Base-by-base conservation (phyloP, 2,329 filamentous ascomycete genomes). In the Conoideocrella luteorostrata region DNA sequence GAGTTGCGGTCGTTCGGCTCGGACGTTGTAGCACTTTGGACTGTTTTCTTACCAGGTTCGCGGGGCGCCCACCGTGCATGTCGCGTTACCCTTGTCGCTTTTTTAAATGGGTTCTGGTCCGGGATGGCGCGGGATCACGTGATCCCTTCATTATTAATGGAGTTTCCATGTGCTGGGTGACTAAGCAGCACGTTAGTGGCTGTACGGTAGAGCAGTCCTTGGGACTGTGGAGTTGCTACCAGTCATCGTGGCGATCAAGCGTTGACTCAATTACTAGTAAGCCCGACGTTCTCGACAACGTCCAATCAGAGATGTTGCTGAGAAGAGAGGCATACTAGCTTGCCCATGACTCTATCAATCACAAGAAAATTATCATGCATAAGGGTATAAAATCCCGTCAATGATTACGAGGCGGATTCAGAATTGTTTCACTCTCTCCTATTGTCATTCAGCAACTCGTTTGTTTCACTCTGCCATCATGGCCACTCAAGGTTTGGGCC, bases 111-210 rank as follows among this genome's bases (percentile, higher is more conserved):
- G 15, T 32, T 26, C 13, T 29, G n/a, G 13, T 22, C n/a, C 5
- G 7, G 11, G 35, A 23, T 46, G 48, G 46, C 51, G 51, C 52
- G 52, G 11, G 41, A 40, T 54, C 52, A 55, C 52, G 52, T 55
- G 51, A 41, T 38, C 20, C 40, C 20, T 43, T 41, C 17, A 43
- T 54, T 36, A 44, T 46, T 41, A 44, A 47, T 43, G 39, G 33
- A 36, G 33, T 30, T 32, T 7, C 18, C 3, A 5, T 5, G n/a
- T n/a, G n/a, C 4, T 33, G 30, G n/a, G 7, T 15, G 10, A 3
- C 30, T 3, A 3, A 12, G 30, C 9, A 5, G 30, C n/a, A 33
- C 4, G 18, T 15, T 15, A 33, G 10, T 15, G 30, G 30, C 30
- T n/a, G n/a, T n/a, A n/a, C n/a, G n/a, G n/a, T n/a, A n/a, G n/a